Evolutionary conservation across 1,284 basidiomycete genomes (phyloP), one percentile per base, ranked within the genome.

Genomic region (Marasmius oreades): DNA sequence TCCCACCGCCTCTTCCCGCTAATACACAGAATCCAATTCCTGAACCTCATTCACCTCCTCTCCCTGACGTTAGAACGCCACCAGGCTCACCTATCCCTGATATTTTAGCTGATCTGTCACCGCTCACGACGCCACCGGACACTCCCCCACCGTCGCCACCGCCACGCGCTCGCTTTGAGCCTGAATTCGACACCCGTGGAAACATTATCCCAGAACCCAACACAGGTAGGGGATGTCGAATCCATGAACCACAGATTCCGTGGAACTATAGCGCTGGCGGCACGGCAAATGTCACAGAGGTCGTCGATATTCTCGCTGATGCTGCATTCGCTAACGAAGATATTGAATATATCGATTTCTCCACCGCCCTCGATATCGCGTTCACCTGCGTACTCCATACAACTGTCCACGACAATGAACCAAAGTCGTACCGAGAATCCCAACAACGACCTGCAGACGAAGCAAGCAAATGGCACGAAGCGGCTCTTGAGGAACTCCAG

Each of bases 401-500:
- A 51, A 53, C 43, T 26, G 16, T 28, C 8, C 23, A 37, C 20
- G 22, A 36, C 52, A 23, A 18, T 12, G 18, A 44, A 18, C 20
- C 36, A 20, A n/a, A 37, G 20, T 26, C 33, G 23, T 48, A 34
- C 42, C 11, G n/a, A n/a, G 20, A 3, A 52, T 63, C 48, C 60
- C 58, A 28, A 51, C 51, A 57, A n/a, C n/a, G 53, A 0, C 53
- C 60, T 22, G 57, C 58, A 14, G 57, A 23, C 11, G 57, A 52
- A 26, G 47, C 34, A 33, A 20, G n/a, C 18, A 36, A 52, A 10
- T 75, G 70, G 73, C 56, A 59, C 47, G 58, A 57, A 2, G 72
- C 69, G 0, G 70, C 73, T 46, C 34, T 67, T 0, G 59, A 63
- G 12, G 71, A 75, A 53, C 46, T 72, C 1, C 18, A 60, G 0